Evolutionary conservation across 106 monocot species (phyloP).

Genomic region (Apostasia shenzhenica): DNA sequence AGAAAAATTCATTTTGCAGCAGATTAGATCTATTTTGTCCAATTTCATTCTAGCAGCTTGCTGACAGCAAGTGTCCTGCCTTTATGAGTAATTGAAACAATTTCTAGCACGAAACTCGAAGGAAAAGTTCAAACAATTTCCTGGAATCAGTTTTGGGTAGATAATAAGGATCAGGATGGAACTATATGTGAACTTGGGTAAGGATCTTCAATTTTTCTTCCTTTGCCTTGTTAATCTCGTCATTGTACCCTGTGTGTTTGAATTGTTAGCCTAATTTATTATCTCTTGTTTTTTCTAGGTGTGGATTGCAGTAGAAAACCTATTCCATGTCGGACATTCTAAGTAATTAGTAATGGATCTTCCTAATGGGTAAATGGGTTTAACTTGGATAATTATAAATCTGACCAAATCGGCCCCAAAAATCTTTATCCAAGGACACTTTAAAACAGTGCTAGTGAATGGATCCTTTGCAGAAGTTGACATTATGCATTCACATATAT

Average conservation of each 20-base stretch:
- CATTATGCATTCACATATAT: not conserved
- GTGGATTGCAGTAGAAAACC: conserved; percentile 36
- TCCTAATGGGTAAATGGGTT: conserved; percentile 6
- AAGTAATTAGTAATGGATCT: conserved; percentile 15
- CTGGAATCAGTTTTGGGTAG: conserved; percentile 16
- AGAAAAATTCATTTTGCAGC: conserved; percentile 28
- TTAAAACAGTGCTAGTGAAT: not conserved
- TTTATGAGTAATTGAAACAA: conserved; percentile 28
- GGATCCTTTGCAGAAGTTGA: not conserved
- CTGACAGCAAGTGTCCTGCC: conserved; percentile 1
- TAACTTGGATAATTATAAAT: conserved; percentile 20
- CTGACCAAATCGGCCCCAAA: conserved; percentile 8
- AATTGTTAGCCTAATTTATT: conserved; percentile 1
- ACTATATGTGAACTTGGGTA: conserved; percentile 18
- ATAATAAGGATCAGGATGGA: conserved; percentile 28
- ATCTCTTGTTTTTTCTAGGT: conserved; percentile 12
- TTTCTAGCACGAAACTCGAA: conserved; percentile 4
- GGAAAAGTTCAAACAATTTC: conserved; percentile 16
- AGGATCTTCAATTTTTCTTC: not conserved
- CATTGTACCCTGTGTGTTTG: not conserved
- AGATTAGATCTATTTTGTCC: conserved; percentile 9
- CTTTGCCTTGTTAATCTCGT: not conserved
- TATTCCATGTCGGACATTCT: not conserved
- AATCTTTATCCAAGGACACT: not conserved
- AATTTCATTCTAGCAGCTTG: conserved; percentile 15